Evolutionary conservation across 2,329 filamentous ascomycete genomes (phyloP).

Genomic region (Sporothrix dimorphospora): DNA sequence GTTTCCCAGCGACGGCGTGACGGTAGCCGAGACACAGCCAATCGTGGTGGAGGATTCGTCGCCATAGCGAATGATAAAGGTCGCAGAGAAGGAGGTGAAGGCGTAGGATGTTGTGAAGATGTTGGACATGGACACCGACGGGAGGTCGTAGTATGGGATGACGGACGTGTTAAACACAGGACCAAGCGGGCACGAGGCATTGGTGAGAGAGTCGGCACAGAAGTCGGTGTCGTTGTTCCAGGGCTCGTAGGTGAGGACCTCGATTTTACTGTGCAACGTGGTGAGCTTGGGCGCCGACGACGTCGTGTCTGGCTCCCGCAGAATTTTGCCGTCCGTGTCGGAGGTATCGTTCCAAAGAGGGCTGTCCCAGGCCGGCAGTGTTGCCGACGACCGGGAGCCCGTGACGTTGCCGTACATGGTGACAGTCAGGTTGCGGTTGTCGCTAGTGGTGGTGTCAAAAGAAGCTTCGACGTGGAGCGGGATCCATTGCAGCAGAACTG

Average conservation of each 20-base stretch:
- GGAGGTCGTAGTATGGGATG: conserved; percentile 54
- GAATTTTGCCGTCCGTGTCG: conserved; percentile 74
- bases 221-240: conserved; percentile 63
- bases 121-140: conserved; percentile 73
- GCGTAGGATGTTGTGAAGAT: conserved; percentile 81
- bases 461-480: conserved; percentile 74
- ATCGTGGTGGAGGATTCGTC: conserved; percentile 65
- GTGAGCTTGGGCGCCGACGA: conserved; percentile 61
- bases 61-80: conserved; percentile 74
- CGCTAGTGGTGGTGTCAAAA: conserved; percentile 62
- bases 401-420: conserved; percentile 91
- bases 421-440: conserved; percentile 69
- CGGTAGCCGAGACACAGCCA: conserved; percentile 77
- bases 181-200: conserved; percentile 71
- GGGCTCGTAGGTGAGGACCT: conserved; percentile 77
- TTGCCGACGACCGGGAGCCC: conserved; percentile 63
- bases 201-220: conserved; percentile 63
- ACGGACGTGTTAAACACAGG: conserved; percentile 64
- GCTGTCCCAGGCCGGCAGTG: conserved; percentile 63
- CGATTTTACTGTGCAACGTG: conserved; percentile 71
- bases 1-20: conserved; percentile 80
- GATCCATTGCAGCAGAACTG: conserved; percentile 74
- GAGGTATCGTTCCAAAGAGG: conserved; percentile 65
- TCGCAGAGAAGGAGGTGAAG: conserved; percentile 79
- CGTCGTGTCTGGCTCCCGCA: conserved; percentile 58